A percentile compares a stretch with the other conserved stretches of the same genome.
These are phyloP conservation scores for Tetradesmus obliquus DNA, from an alignment of 139 green algal genomes.

Conservation along the genomic window DNA sequence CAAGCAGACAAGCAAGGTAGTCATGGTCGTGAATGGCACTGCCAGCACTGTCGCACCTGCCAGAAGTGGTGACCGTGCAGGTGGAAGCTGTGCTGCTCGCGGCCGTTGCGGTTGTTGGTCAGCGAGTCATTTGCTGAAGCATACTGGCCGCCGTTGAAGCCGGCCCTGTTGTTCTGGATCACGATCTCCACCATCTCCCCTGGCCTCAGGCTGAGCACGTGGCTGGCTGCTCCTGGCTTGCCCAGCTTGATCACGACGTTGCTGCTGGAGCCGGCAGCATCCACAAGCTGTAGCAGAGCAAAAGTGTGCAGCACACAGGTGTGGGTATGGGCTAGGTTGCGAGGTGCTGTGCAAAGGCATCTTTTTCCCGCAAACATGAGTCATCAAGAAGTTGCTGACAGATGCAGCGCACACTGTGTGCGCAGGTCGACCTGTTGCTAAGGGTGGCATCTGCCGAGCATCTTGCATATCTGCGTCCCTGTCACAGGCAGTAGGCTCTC, in stretches of 20 bases:
- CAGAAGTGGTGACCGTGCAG: slow-evolving; percentile 67
- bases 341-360: too few species aligned
- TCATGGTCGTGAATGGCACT: too few species aligned
- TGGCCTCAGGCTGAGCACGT: background rate
- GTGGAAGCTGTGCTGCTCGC: slow-evolving; percentile 80
- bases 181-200: slow-evolving; percentile 43
- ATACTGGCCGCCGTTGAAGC: slow-evolving; percentile 39
- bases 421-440: background rate
- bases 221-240: slow-evolving; percentile 20
- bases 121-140: background rate
- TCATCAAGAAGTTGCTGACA: too few species aligned
- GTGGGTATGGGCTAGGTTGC: background rate
- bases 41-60: background rate
- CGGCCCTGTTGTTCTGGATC: slow-evolving; percentile 44
- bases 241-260: background rate
- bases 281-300: background rate
- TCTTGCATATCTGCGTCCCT: too few species aligned
- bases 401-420: background rate
- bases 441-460: too few species aligned
- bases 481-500: too few species aligned
- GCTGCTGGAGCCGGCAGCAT: background rate
- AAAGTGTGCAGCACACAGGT: background rate
- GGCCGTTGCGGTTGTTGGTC: slow-evolving; percentile 52
- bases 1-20: too few species aligned
- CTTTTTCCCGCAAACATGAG: too few species aligned